Evolutionary conservation across 805 yeast genomes (phyloP).

Genomic region (Lipomyces mesembrius): DNA sequence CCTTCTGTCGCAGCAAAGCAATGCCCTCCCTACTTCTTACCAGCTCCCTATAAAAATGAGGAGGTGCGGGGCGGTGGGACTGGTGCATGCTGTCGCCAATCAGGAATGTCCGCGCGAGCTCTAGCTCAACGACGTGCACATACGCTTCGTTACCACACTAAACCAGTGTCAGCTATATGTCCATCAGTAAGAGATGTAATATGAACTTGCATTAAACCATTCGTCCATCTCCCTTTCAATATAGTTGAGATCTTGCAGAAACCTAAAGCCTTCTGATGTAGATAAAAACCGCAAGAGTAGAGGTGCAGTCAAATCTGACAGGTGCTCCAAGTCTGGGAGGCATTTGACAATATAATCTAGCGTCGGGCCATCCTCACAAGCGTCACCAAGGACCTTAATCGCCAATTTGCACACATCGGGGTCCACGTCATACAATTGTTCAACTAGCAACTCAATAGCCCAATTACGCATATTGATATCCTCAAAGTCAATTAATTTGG

Average conservation of each 20-base stretch:
- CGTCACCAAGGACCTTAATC: constrained; percentile 58
- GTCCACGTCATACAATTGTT: constrained; percentile 71
- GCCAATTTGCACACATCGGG: constrained; percentile 60
- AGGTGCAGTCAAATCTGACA: constrained; percentile 58
- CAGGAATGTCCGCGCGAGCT: constrained; percentile 22
- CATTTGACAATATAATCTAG: constrained; percentile 57
- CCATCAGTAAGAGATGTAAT: background rate
- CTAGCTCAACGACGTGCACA: constrained; percentile 38
- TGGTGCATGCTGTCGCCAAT: background rate
- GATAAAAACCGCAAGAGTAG: constrained; percentile 67
- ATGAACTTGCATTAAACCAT: constrained; percentile 56
- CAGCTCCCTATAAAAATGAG: constrained; percentile 79
- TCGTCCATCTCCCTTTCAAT: constrained; percentile 66
- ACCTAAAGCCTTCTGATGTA: constrained; percentile 70
- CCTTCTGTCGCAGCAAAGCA: constrained; percentile 58
- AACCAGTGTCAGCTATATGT: background rate
- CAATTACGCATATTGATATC: constrained; percentile 45
- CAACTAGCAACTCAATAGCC: constrained; percentile 60
- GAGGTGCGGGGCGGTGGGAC: constrained; percentile 42
- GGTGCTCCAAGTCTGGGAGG: constrained; percentile 61
- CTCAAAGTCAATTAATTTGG: constrained; percentile 39
- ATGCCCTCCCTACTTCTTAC: constrained; percentile 83
- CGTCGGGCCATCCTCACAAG: constrained; percentile 53
- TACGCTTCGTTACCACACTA: constrained; percentile 35
- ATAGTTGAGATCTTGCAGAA: constrained; percentile 61